Base-by-base conservation (phyloP, 1,284 basidiomycete genomes). In the Entoloma clypeatum region DNA sequence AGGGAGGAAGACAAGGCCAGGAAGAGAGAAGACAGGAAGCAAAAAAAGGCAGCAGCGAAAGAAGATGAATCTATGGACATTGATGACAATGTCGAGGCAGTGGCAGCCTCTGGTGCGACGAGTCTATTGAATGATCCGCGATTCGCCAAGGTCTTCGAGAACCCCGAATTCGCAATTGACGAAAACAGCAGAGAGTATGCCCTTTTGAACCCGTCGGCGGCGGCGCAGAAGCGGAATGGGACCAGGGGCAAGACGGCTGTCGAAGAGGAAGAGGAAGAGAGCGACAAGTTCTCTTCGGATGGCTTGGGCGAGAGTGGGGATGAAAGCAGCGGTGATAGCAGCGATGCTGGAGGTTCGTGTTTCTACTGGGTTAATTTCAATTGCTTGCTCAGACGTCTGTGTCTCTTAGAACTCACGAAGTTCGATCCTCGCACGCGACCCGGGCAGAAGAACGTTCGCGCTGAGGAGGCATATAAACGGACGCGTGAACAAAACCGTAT, bases 121-220 rank as follows among this genome's bases (percentile, higher is more conserved):
- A 83, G 63, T 39, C 64, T 99, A 49, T 77, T 98, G 47, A 79
- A 68, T 35, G 96, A 99, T 65, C 78, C 86, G 41, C 86, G 96
- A 49, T 99, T 99, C 77, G 74, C 83, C 43, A 86, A 85, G 40
- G 73, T 99, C 34, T 99, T 96, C 67, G 83, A 90, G 62, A 85
- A 98, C 58, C 86, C 92, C n/a, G 90, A 90, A 45, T 99, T 91
- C 63, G 77, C 90, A 58, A 89, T 99, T 52, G 94, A 99, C 63
- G 86, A 93, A 65, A 75, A 67, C 29, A 89, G 74, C 50, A 74
- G 88, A 58, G 96, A 98, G 66, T 99, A 77, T 59, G 86, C 86
- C 16, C 67, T 98, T 52, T 77, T 97, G 61, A 95, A 99, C 61
- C 95, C 96, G 3, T 93, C 90, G 6, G 68, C 79, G 5, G 74